phyloP scores from a whole-genome alignment of 306 rosid species.

The Fagus crenata region DNA sequence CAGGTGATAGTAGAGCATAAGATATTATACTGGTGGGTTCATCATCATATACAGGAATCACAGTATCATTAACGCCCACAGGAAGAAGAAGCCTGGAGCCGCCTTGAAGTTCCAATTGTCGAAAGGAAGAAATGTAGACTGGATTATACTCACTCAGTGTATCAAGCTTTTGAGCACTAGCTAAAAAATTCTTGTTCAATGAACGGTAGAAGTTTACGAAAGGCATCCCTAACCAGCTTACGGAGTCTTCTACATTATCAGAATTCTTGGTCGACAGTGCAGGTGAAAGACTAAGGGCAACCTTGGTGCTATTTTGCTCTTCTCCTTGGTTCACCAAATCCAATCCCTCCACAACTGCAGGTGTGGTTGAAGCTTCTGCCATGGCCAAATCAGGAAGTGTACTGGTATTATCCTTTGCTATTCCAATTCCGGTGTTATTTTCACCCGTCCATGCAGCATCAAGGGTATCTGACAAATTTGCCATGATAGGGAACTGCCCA shows the following conservation, averaged over 20 bases:
- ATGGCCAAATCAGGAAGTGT: slow-evolving; percentile 41
- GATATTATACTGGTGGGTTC: slow-evolving; percentile 90
- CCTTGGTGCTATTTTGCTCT: slow-evolving; percentile 47
- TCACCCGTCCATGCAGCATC: slow-evolving; percentile 89
- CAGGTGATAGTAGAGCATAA: slow-evolving; percentile 65
- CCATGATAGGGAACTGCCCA: slow-evolving; percentile 55
- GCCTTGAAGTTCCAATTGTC: slow-evolving; percentile 69
- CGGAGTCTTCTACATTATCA: slow-evolving; percentile 60
- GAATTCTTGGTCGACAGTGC: slow-evolving; percentile 36
- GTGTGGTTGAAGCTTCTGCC: slow-evolving; percentile 44
- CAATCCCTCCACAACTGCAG: slow-evolving; percentile 29
- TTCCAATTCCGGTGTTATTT: slow-evolving; percentile 44
- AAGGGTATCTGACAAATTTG: slow-evolving; percentile 79
- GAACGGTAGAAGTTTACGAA: slow-evolving; percentile 68
- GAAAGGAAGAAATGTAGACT: slow-evolving; percentile 62
- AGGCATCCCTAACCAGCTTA: slow-evolving; percentile 69
- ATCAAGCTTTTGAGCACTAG: slow-evolving; percentile 60
- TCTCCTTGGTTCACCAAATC: slow-evolving; percentile 48
- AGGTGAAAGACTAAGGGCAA: slow-evolving; percentile 32
- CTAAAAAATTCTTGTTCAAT: slow-evolving; percentile 53
- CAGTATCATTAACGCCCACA: slow-evolving; percentile 66
- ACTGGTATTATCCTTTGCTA: slow-evolving; percentile 40
- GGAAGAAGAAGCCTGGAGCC: slow-evolving; percentile 80
- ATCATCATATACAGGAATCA: slow-evolving; percentile 88
- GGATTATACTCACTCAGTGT: slow-evolving; percentile 56